A percentile compares a stretch with the other conserved stretches of the same genome.
Conservation (phyloP, 805 yeast species). For the Metschnikowia similis region DNA sequence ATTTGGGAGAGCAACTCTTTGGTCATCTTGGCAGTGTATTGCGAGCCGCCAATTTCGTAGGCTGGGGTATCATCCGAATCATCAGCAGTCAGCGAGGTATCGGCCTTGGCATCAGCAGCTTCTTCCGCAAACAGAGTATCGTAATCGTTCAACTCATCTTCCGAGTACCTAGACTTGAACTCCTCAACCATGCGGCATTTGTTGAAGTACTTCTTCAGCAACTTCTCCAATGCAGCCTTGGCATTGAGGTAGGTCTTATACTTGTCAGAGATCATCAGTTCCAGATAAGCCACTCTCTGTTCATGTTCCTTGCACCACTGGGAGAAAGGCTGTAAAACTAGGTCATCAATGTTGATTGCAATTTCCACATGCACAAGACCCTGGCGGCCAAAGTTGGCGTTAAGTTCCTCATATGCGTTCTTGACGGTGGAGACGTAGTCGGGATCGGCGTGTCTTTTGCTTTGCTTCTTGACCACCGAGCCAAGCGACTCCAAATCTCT, state of each 20-base stretch:
- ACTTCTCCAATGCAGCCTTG: constrained; percentile 45
- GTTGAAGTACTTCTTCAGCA: constrained; percentile 69
- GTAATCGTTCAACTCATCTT: constrained; percentile 36
- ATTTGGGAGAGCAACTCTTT: constrained; percentile 34
- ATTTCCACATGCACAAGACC: constrained; percentile 57
- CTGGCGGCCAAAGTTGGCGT: constrained; percentile 51
- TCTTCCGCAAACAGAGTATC: constrained; percentile 4
- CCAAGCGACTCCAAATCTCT: constrained; percentile 43
- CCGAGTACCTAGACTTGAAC: constrained; percentile 44
- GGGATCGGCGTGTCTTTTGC: constrained; percentile 39
- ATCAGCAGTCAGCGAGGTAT: not conserved
- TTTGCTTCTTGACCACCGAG: constrained; percentile 40
- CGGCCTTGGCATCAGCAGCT: not conserved
- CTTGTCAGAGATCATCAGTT: constrained; percentile 47
- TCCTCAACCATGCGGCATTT: constrained; percentile 74
- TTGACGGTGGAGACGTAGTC: constrained; percentile 63
- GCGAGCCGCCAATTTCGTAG: constrained; percentile 32
- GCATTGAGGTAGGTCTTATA: constrained; percentile 49
- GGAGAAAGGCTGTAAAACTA: constrained; percentile 67
- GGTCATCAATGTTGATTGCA: constrained; percentile 53
- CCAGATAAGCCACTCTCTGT: constrained; percentile 60
- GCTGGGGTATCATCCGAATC: constrained; percentile 10
- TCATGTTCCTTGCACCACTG: constrained; percentile 74
- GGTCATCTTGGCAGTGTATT: constrained; percentile 26
- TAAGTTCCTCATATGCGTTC: constrained; percentile 56